Evolutionary conservation across 345 rosid genomes (phyloP).

Genomic region (Brassica nigra): DNA sequence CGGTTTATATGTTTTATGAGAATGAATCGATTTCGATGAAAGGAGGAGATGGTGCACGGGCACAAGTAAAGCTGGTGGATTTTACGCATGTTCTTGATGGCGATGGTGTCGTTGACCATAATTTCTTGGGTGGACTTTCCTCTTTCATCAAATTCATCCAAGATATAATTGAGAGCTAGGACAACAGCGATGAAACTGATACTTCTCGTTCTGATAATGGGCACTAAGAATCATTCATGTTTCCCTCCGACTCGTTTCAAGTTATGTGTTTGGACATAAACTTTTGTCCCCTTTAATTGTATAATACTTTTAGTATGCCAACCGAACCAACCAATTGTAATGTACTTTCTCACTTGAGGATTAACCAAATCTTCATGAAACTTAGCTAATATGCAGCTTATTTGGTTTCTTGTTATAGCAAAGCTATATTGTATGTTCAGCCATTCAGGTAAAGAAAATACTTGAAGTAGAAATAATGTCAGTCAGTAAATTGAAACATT

Average conservation of each 20-base stretch:
- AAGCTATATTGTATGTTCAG: background rate
- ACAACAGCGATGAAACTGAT: conserved; percentile 31
- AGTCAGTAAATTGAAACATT: background rate
- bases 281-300: background rate
- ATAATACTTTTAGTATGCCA: background rate
- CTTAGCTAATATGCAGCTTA: background rate
- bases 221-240: background rate
- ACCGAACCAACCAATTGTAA: background rate
- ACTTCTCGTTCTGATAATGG: conserved; percentile 18
- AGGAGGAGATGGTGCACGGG: background rate
- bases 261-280: background rate
- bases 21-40: background rate
- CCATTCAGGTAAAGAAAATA: background rate
- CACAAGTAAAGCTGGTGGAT: background rate
- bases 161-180: background rate
- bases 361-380: background rate
- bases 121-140: background rate
- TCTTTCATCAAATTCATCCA: background rate
- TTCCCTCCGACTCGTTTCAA: background rate
- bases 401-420: background rate
- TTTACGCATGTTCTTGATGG: background rate
- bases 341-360: background rate
- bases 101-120: background rate
- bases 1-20: background rate
- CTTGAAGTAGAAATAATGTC: background rate